Percentiles rank a stretch among this genome's conserved stretches.
These are phyloP conservation scores for Colletotrichum abscissum DNA, from an alignment of 2,329 filamentous ascomycete species.

Conservation along the genomic window DNA sequence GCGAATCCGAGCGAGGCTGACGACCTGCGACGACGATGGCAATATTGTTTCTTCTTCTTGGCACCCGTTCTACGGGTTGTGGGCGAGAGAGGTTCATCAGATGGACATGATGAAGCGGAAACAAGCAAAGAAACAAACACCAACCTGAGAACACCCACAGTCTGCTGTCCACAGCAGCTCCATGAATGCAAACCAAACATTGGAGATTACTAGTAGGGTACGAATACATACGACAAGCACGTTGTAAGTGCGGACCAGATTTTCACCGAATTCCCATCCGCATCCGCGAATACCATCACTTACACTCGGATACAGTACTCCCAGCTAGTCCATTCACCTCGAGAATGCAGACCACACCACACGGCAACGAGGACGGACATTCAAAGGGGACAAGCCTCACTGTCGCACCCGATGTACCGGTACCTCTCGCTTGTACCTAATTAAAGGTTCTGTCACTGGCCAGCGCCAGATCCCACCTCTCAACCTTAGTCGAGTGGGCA, in stretches of 20 bases:
- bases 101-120: background rate
- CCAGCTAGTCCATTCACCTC: background rate
- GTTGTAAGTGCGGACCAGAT: background rate
- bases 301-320: too few relatives aligned
- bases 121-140: background rate
- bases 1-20: conserved; percentile 21
- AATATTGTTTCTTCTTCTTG: background rate
- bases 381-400: background rate
- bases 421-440: conserved; percentile 16
- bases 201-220: background rate
- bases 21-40: conserved; percentile 16
- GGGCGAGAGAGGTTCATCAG: background rate
- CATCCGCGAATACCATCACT: background rate
- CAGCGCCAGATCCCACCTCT: conserved; percentile 3
- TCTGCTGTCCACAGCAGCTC: background rate
- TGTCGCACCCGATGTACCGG: conserved; percentile 6
- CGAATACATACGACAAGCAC: background rate
- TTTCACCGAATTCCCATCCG: background rate
- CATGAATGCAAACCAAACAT: background rate
- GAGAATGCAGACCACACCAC: background rate
- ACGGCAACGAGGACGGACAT: background rate
- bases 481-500: background rate
- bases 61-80: conserved; percentile 7
- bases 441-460: conserved; percentile 25
- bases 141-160: too few relatives aligned